A percentile compares a stretch with the other conserved stretches of the same genome.
Conservation (phyloP, 176 grass and related monocot species). For the Chrysopogon serrulatus region DNA sequence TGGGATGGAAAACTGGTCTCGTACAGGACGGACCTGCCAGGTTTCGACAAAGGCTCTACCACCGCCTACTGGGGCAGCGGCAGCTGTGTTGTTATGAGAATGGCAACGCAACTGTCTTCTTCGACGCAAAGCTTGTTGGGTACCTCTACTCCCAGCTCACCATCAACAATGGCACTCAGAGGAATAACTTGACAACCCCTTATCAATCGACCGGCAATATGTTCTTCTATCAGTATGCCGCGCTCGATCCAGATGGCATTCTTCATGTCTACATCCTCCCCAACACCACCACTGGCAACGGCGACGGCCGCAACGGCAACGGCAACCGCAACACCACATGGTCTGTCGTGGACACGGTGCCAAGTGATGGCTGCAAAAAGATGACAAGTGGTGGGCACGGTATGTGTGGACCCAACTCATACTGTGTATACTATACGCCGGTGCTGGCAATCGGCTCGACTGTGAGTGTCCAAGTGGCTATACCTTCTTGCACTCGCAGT, state of each 20-base stretch:
- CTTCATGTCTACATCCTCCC: neutral
- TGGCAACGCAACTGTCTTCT: neutral
- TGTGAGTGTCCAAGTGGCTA: too few species aligned
- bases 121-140: neutral
- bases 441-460: too few species aligned
- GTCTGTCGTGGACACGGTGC: neutral
- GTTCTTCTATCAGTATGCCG: neutral
- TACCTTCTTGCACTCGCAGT: too few species aligned
- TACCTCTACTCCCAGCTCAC: neutral
- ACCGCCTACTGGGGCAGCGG: neutral
- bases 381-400: too few species aligned
- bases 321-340: neutral
- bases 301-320: too few species aligned
- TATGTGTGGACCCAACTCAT: too few species aligned
- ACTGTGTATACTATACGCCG: too few species aligned
- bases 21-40: neutral
- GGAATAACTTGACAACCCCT: neutral
- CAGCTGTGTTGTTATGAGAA: neutral
- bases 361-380: neutral
- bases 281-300: too few species aligned
- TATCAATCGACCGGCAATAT: neutral
- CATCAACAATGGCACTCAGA: neutral
- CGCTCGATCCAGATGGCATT: too few species aligned
- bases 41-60: too few species aligned
- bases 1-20: neutral